Evolutionary conservation across 495 filamentous ascomycete genomes (phyloP).

Genomic region (Daldinia grandis): DNA sequence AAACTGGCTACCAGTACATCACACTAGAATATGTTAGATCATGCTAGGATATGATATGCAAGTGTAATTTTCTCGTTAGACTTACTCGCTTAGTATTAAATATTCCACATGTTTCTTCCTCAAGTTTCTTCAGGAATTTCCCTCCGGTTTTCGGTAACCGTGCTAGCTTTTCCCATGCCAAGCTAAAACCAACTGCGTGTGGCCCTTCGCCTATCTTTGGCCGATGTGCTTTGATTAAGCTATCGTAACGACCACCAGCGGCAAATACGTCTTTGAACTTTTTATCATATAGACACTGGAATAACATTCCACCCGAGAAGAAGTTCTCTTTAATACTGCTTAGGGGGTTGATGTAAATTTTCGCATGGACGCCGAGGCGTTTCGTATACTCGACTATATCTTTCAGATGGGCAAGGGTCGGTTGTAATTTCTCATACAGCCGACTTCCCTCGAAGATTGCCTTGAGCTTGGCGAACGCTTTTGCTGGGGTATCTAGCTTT

Average conservation of each 20-base stretch:
- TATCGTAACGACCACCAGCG: slow-evolving; percentile 92
- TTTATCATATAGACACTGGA: slow-evolving; percentile 89
- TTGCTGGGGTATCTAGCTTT: slow-evolving; percentile 69
- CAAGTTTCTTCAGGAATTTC: slow-evolving; percentile 73
- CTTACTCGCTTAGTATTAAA: slow-evolving; percentile 72
- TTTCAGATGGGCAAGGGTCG: slow-evolving; percentile 80
- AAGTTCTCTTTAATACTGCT: slow-evolving; percentile 93
- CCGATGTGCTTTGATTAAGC: slow-evolving; percentile 76
- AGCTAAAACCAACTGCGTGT: slow-evolving; percentile 90
- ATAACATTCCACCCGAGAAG: slow-evolving; percentile 86
- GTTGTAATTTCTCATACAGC: slow-evolving; percentile 69
- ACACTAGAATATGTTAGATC: slow-evolving; percentile 60
- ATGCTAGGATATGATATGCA: neutral
- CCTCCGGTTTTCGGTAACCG: slow-evolving; percentile 66
- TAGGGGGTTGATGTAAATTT: slow-evolving; percentile 85
- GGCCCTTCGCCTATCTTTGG: slow-evolving; percentile 64
- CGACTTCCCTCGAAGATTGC: slow-evolving; percentile 75
- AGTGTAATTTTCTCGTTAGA: neutral
- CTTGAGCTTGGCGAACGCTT: slow-evolving; percentile 76
- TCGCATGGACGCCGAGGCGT: slow-evolving; percentile 75
- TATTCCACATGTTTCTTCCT: slow-evolving; percentile 63
- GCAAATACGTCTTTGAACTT: slow-evolving; percentile 87
- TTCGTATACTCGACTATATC: slow-evolving; percentile 78
- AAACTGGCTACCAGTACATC: slow-evolving; percentile 91
- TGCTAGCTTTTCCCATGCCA: slow-evolving; percentile 86